A percentile compares a stretch with the other conserved stretches of the same genome.
phyloP scores from a whole-genome alignment of 192 early-diverging fungal genomes.

The Lobulomyces angularis region DNA sequence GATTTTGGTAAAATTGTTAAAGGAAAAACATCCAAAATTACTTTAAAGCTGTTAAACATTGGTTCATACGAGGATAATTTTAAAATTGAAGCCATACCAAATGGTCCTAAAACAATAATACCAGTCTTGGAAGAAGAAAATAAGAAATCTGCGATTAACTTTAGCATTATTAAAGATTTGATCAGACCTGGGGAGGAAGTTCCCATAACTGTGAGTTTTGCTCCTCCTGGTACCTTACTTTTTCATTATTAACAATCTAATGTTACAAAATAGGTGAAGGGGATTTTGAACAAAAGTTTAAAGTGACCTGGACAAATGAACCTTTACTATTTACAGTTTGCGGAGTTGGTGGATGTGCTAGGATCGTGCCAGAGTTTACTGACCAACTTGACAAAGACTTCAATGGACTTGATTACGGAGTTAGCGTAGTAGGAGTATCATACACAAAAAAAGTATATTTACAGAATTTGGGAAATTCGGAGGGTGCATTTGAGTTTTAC shows the following conservation, averaged over 20 bases:
- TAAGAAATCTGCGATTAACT: constrained; percentile 12
- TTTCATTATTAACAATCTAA: too few species aligned
- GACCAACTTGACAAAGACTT: constrained; percentile 19
- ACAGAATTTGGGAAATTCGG: constrained; percentile 35
- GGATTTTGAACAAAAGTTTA: constrained; percentile 14
- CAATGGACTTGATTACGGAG: constrained; percentile 34
- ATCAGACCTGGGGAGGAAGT: constrained; percentile 18
- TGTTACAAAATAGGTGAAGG: constrained; percentile 32
- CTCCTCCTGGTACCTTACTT: too few species aligned
- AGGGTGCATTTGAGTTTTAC: constrained; percentile 21
- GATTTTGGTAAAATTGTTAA: constrained; percentile 42
- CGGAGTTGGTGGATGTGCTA: constrained; percentile 32
- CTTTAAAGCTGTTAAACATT: constrained; percentile 28
- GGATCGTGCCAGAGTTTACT: constrained; percentile 22
- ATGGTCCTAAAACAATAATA: not conserved
- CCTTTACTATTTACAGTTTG: constrained; percentile 24
- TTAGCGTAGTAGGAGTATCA: constrained; percentile 25
- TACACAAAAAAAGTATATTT: constrained; percentile 28
- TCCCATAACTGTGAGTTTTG: constrained; percentile 26
- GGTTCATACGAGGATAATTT: constrained; percentile 36
- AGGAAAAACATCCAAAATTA: constrained; percentile 20
- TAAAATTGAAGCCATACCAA: constrained; percentile 23
- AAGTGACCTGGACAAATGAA: constrained; percentile 31
- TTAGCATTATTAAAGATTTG: constrained; percentile 18
- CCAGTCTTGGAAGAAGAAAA: constrained; percentile 1